Evolutionary conservation across 306 rosid genomes (phyloP).

Genomic region (Ziziphus jujuba): DNA sequence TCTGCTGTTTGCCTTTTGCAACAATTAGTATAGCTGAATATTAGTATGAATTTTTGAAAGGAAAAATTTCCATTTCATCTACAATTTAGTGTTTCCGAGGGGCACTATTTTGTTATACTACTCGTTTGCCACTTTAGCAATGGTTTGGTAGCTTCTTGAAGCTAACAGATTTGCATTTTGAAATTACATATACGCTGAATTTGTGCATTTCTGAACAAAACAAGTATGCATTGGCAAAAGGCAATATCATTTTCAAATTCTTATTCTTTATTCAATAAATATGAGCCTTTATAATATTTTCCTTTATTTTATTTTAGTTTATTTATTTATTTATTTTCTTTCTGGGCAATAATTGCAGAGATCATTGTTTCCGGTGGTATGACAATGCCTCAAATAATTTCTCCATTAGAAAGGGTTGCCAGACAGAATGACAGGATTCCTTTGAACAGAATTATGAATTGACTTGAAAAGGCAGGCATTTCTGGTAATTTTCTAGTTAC

Average conservation of each 20-base stretch:
- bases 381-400: constrained; percentile 82
- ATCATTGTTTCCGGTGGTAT: constrained; percentile 91
- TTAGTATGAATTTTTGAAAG: not conserved
- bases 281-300: not conserved
- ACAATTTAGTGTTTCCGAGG: not conserved
- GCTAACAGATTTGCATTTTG: not conserved
- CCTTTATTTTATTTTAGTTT: not conserved
- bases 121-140: too few relatives aligned
- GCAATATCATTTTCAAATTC: not conserved
- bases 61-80: not conserved
- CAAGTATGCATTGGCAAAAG: constrained; percentile 4
- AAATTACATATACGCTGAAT: not conserved
- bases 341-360: constrained; percentile 47
- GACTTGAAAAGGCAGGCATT: constrained; percentile 7
- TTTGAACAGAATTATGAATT: constrained; percentile 54
- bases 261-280: not conserved
- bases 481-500: not conserved
- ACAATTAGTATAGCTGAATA: not conserved
- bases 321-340: not conserved
- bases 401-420: constrained; percentile 60
- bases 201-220: not conserved
- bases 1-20: not conserved
- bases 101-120: not conserved
- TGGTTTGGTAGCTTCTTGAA: not conserved
- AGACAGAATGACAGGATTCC: constrained; percentile 56